Conservation (phyloP, 148 eudicot genomes). For the Silene latifolia region DNA sequence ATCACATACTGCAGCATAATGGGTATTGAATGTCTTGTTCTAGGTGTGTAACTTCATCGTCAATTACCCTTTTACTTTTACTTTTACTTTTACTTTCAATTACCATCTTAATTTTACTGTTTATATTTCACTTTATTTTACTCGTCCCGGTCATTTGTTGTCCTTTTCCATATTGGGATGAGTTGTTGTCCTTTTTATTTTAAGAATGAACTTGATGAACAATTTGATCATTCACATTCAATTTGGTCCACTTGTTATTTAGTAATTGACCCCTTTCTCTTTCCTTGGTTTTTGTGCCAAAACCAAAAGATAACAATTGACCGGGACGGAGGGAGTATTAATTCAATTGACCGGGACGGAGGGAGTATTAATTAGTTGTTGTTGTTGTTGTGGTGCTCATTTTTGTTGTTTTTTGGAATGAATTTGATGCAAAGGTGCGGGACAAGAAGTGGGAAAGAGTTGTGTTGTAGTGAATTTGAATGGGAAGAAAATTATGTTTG, state of each 20-base stretch:
- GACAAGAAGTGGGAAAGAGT: conserved; percentile 98
- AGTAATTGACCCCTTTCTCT: too few relatives aligned
- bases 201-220: too few relatives aligned
- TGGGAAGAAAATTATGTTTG: conserved; percentile 91
- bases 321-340: too few relatives aligned
- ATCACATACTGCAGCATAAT: conserved; percentile 12
- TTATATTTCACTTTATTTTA: background rate
- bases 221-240: too few relatives aligned
- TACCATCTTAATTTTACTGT: background rate
- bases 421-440: conserved; percentile 52
- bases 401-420: conserved; percentile 8
- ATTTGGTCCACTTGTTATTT: too few relatives aligned
- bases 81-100: background rate
- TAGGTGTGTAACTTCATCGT: conserved; percentile 27
- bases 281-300: too few relatives aligned
- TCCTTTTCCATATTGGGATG: too few relatives aligned
- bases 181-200: too few relatives aligned
- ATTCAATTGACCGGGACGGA: too few relatives aligned
- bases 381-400: background rate
- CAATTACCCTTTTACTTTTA: background rate
- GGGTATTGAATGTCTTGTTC: conserved; percentile 60
- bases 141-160: too few relatives aligned
- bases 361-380: too few relatives aligned
- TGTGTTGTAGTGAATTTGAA: conserved; percentile 75
- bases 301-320: too few relatives aligned